Base-by-base conservation (phyloP, 73 alveolate species). In the Uronychia setigera region DNA sequence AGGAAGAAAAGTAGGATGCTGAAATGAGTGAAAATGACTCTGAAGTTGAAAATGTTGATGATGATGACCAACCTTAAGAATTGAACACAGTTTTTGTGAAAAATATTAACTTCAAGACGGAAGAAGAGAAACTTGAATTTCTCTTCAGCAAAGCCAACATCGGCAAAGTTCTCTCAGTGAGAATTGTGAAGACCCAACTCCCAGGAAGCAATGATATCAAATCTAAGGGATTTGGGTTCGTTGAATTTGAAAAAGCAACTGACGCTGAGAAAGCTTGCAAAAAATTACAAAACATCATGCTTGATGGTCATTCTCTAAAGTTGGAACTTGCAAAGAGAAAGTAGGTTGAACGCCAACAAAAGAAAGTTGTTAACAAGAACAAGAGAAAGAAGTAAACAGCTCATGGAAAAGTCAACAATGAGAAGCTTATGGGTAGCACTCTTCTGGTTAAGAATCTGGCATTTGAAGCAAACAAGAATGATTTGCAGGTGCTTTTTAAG, bases 201-300 rank as follows among this genome's bases (percentile, higher is more conserved):
- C 91, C 89, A 26, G 91, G 87, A 77, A 46, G 67, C 67, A 46
- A 19, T 46, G 67, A 46, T 5, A 80, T 85, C 28, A 93, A 86
- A 34, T 96, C 99, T 31, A 90, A 97, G 67, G 99, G 99, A 13
- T 98, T 89, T 88, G 99, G 99, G 31, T 98, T 98, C 84, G 96
- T 97, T 26, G 99, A 98, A 90, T 90, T 94, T 60, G 96, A 90
- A 57, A 92, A 81, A 74, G 96, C 93, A 79, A 96, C 96, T 84
- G 86, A 80, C 81, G 99, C 98, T 31, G 81, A 90, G 59, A 98
- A 95, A 89, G 99, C 99, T 1, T 77, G 97, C 60, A 95, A 96
- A 87, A 93, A 95, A 74, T 86, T 98, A 78, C 94, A 98, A 78
- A 95, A 95, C 31, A 87, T 94, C 9, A 78, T 94, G 35, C 82